Evolutionary conservation across 352 stramenopile genomes (phyloP), one percentile per base, ranked within the genome.

Genomic region (Proteromonas lacertae): DNA sequence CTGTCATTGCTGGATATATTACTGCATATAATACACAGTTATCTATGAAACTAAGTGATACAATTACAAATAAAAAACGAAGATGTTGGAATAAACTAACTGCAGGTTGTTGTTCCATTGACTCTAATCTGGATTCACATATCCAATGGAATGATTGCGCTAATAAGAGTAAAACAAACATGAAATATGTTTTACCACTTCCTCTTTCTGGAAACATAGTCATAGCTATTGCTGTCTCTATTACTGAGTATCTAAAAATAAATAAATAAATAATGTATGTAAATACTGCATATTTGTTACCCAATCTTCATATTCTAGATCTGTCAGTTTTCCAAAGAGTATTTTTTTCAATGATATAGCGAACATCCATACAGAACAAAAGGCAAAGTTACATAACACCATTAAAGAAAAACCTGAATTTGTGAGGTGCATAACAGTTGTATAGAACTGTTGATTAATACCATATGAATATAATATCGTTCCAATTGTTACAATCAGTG

Each of bases 201-300:
- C 96, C 69, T 56, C 96, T 81, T 26, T 86, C 68, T 16, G 81
- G 69, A 58, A 96, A 97, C 36, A 95, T 91, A 25, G 83, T 94
- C 18, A 97, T 64, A n/a, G 86, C 83, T 18, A 97, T 56, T 61
- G 80, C 95, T 17, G 80, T 95, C 61, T 97, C 86, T 4, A 79
- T 93, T 40, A 96, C 66, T 24, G 87, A 72, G 53, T 92, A 97
- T 23, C 79, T 73, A 28, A 87, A 9, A 26, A 9, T 26, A 9
- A 9, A 2, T 42, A 44, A 35, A 46, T 32, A 42, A 8, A 9
- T 31, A 35, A 43, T 36, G 0, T 10, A 16, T 25, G 32, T 21
- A 30, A 4, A 19, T 26, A 6, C 22, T 26, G 17, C 31, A 44
- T 18, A 35, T 73, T 60, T 60, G 73, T 64, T 9, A 77, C 56